phyloP scores from a whole-genome alignment of 805 yeast species.

The Candida anglica region DNA sequence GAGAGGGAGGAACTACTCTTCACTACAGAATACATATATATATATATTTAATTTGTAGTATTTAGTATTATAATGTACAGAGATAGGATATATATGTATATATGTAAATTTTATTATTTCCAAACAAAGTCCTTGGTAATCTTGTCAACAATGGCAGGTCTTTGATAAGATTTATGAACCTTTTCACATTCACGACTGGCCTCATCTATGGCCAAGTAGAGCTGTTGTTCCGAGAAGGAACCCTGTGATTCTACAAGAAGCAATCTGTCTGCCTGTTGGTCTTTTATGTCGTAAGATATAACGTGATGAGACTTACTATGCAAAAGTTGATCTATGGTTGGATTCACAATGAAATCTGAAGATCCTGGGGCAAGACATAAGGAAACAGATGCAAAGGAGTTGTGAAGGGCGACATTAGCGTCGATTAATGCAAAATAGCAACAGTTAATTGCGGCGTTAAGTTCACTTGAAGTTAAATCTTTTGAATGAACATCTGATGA shows the following conservation, averaged over 20 bases:
- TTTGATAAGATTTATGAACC: conserved; percentile 44
- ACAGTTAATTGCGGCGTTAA: conserved; percentile 71
- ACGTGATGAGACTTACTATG: conserved; percentile 58
- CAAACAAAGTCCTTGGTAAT: conserved; percentile 57
- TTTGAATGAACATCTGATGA: conserved; percentile 10
- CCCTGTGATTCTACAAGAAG: conserved; percentile 75
- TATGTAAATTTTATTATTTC: conserved; percentile 34
- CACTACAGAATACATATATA: not conserved
- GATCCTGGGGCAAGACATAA: conserved; percentile 33
- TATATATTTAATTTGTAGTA: not conserved
- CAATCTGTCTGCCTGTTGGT: conserved; percentile 49
- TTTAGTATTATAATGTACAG: too few relatives aligned
- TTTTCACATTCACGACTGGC: conserved; percentile 47
- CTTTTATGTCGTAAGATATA: conserved; percentile 53
- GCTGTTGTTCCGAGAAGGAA: conserved; percentile 51
- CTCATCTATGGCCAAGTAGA: conserved; percentile 48
- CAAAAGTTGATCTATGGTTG: conserved; percentile 41
- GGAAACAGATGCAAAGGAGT: conserved; percentile 58
- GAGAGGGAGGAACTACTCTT: not conserved
- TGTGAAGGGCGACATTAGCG: conserved; percentile 66
- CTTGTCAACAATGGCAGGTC: conserved; percentile 42
- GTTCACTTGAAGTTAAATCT: conserved; percentile 43
- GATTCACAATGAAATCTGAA: conserved; percentile 35
- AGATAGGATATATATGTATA: too few relatives aligned
- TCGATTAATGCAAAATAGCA: conserved; percentile 72